Evolutionary conservation across 495 filamentous ascomycete genomes (phyloP), one percentile per base, ranked within the genome.

Genomic region (Hypoxylon trugodes): DNA sequence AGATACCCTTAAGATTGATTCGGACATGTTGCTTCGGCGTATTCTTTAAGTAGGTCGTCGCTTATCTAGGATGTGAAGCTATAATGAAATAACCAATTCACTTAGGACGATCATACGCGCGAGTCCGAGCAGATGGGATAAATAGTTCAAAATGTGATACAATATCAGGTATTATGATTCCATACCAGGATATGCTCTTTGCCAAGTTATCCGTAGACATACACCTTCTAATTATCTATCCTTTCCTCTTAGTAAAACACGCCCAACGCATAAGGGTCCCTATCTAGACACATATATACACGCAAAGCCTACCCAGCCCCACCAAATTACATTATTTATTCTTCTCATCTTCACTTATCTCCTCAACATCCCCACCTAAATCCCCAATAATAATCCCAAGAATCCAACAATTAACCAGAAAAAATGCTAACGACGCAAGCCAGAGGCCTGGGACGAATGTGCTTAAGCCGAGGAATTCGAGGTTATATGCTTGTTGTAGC

Each of bases 391-490:
- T 86, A 40, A 95, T 80, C 0, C 90, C 89, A 46, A 98, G 68
- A 37, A 97, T 90, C 89, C 92, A 95, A 58, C 85, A 82, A 75
- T 98, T 98, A 1, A 94, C 85, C 2, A 81, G 73, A 61, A 97
- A 98, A 73, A 98, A 98, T 1, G 78, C 77, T 18, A 96, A 68
- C 2, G 88, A 87, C 0, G 90, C 81, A 0, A 85, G 55, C 83
- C 91, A 97, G 2, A 98, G 74, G 0, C 92, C 91, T 0, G 94
- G 92, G 1, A 95, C 73, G 61, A 97, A 98, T 0, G 87, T 91
- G 55, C 91, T 92, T n/a, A 78, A 64, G 0, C 95, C 95, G 1
- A 95, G 75, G 71, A 98, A 97, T 71, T 98, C 95, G 1, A 98
- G 84, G 53, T 86, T 77, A 66, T 88, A 98, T 2, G 86, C 95